Evolutionary conservation across 202 grass and related monocot genomes (phyloP).

Genomic region (Carex sylvatica): DNA sequence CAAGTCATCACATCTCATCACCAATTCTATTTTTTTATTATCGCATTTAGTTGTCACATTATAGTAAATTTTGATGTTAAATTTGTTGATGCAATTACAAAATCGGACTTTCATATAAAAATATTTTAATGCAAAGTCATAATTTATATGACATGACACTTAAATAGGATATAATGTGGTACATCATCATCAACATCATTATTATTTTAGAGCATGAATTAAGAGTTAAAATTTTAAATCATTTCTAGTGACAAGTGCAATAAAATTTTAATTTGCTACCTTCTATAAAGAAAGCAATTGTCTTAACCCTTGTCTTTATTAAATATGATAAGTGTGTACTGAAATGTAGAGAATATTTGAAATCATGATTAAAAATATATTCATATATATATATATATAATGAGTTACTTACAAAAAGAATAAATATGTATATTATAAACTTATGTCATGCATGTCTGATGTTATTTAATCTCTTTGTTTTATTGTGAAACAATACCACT

Average conservation of each 20-base stretch:
- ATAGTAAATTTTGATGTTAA: background rate
- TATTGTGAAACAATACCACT: background rate
- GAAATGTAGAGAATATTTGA: background rate
- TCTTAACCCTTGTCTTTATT: too few species aligned
- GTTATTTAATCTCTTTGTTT: background rate
- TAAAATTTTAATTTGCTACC: too few species aligned
- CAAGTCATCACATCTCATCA: too few species aligned
- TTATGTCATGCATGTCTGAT: background rate
- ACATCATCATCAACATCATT: too few species aligned
- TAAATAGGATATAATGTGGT: background rate
- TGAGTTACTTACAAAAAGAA: background rate
- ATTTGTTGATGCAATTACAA: background rate
- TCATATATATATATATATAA: too few species aligned
- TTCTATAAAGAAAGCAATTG: too few species aligned
- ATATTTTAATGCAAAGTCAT: background rate
- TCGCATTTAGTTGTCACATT: background rate
- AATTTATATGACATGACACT: background rate
- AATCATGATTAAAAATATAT: background rate
- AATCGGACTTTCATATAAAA: background rate
- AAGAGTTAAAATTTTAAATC: background rate
- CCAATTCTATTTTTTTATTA: background rate
- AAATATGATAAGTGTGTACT: background rate
- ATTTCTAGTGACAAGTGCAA: background rate
- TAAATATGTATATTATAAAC: background rate
- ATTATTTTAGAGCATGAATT: background rate